Percentiles rank a stretch among this genome's conserved stretches.
Conservation (phyloP, 805 yeast species). For the Candida sanyiensis region DNA sequence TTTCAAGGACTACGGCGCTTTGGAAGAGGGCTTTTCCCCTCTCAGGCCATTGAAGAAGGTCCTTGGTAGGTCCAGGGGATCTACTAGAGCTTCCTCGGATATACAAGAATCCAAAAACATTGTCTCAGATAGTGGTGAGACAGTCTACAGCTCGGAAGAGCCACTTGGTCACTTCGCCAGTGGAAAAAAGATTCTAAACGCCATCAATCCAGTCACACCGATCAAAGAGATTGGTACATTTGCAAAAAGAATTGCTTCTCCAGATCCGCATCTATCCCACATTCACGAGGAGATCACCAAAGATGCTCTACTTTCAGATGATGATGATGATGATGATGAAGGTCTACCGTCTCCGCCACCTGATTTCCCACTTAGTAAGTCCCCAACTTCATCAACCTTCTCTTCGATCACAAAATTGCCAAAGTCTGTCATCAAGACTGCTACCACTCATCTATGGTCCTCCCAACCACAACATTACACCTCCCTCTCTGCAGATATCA, state of each 20-base stretch:
- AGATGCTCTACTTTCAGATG: background rate
- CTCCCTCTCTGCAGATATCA: background rate
- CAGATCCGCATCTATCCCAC: background rate
- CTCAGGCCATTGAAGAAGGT: constrained; percentile 2
- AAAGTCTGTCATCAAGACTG: background rate
- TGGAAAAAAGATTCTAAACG: constrained; percentile 1
- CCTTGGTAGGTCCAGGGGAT: background rate
- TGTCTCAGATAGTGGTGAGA: background rate
- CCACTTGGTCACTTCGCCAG: background rate
- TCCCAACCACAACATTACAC: constrained; percentile 3
- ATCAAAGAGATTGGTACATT: background rate
- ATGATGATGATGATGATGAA: background rate
- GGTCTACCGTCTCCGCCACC: background rate
- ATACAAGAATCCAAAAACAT: background rate
- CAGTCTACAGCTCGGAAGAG: background rate
- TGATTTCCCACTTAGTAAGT: background rate
- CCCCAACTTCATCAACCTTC: background rate
- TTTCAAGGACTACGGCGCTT: background rate
- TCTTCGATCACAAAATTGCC: constrained; percentile 2
- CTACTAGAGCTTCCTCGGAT: background rate
- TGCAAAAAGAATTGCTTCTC: constrained; percentile 1
- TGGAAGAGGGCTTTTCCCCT: background rate
- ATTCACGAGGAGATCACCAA: constrained; percentile 2
- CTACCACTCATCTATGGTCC: constrained; percentile 1
- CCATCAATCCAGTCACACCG: background rate